Conservation (phyloP, 2,329 filamentous ascomycete species). For the Colletotrichum trifolii region DNA sequence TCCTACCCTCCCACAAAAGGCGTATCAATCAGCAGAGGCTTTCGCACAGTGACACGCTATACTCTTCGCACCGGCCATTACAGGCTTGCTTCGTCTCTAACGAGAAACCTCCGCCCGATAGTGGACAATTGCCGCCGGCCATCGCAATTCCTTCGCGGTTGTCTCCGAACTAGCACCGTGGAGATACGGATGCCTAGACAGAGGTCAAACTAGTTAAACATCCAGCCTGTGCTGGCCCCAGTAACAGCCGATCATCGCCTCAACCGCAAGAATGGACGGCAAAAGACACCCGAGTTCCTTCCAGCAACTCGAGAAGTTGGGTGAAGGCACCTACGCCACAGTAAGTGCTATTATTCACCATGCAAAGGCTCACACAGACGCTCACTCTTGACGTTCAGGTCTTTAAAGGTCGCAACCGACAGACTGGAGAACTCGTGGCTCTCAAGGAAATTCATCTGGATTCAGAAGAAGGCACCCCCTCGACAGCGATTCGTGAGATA, state of each 20-base stretch:
- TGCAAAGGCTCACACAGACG: neutral
- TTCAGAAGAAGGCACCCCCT: slow-evolving; percentile 96
- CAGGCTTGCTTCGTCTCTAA: no score
- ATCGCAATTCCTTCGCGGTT: no score
- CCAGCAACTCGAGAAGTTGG: slow-evolving; percentile 98
- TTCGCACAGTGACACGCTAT: no score
- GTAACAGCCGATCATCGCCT: neutral
- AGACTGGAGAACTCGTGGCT: slow-evolving; percentile 95
- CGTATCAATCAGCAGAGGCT: no score
- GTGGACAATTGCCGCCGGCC: no score
- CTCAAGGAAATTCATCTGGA: slow-evolving; percentile 99
- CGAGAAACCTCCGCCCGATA: no score
- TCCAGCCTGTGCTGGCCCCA: no score
- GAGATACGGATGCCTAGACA: no score
- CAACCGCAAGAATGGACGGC: slow-evolving; percentile 79
- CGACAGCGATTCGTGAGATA: slow-evolving; percentile 97
- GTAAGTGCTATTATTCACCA: slow-evolving; percentile 61
- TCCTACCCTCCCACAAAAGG: no score
- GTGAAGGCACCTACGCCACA: slow-evolving; percentile 98
- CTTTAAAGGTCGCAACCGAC: slow-evolving; percentile 97
- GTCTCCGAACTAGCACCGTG: no score
- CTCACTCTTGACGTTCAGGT: slow-evolving; percentile 68
- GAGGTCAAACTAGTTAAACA: no score
- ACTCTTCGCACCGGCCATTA: no score
- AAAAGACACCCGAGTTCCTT: slow-evolving; percentile 95